Base-by-base conservation (phyloP, 441 rosid genomes). In the Populus tomentosa region DNA sequence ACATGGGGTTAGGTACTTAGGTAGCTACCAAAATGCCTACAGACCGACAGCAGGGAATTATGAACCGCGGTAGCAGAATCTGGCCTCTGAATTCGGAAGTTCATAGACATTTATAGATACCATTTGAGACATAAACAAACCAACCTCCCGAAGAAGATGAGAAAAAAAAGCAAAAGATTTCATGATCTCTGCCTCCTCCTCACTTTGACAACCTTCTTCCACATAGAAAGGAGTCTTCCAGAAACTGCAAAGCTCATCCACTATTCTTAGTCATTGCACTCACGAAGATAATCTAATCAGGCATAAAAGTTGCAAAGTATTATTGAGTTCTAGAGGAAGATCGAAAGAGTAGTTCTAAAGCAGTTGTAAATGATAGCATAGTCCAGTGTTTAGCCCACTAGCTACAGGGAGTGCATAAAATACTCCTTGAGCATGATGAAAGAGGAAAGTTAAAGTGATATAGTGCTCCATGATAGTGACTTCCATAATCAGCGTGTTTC, bases 401-500 rank as follows among this genome's bases (percentile, higher is more conserved):
- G 35, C 35, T 14, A 72, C 9, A 26, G 28, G 18, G 66, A 32
- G 6, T 61, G 3, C 30, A 33, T 72, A 16, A 18, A 56, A 72
- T 72, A 72, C 32, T 72, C 66, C 75, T 69, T 20, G 30, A 32
- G 13, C 59, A 24, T 18, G n/a, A 71, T 3, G 4, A 3, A 62
- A 20, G 46, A 2, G 18, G 13, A 18, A 35, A 13, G 20, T 32
- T 16, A 53, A 65, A n/a, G 42, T 66, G 75, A 53, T 20, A 9
- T 20, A 53, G 42, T 80, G 73, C 64, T 75, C 23, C 73, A 32
- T 40, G 82, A 82, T 36, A 77, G 63, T 40, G 85, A 79, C 76
- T 67, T 70, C 77, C 79, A 82, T 70, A 67, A 66, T 50, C 59
- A 16, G 6, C 59, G 59, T 5, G 6, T 4, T 50, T 50, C 59